Conservation (phyloP, 2,329 filamentous ascomycete genomes). For the Tolypocladium nubicola region DNA sequence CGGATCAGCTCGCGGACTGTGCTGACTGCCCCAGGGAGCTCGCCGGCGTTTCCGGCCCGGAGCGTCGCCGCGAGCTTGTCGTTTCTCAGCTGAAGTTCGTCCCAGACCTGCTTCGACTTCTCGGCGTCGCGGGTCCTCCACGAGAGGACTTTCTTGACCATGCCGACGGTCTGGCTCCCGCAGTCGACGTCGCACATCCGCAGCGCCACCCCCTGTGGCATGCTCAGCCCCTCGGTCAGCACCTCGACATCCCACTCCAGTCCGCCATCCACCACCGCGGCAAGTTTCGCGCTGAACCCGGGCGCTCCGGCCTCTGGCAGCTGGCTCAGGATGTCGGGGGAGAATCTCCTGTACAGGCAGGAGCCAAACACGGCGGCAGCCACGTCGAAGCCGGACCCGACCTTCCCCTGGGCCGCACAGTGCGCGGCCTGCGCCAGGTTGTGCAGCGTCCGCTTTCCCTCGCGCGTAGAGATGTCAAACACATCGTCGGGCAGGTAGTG, state of each 20-base stretch:
- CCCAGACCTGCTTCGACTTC: constrained; percentile 64
- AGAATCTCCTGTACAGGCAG: constrained; percentile 88
- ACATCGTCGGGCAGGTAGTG: constrained; percentile 54
- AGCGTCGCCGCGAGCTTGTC: constrained; percentile 58
- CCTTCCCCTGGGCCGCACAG: constrained; percentile 92
- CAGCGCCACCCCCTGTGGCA: constrained; percentile 65
- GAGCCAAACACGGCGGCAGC: constrained; percentile 88
- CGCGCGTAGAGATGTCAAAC: constrained; percentile 46
- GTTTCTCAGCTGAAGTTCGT: constrained; percentile 62
- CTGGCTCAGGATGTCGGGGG: constrained; percentile 57
- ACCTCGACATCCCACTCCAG: constrained; percentile 72
- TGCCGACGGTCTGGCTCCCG: constrained; percentile 83
- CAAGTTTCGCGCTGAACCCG: constrained; percentile 57
- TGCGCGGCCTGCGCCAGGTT: constrained; percentile 91
- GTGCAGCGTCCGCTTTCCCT: constrained; percentile 58
- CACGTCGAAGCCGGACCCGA: constrained; percentile 92
- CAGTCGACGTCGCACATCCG: constrained; percentile 96
- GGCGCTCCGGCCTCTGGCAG: constrained; percentile 56
- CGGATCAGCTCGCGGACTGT: constrained; percentile 54
- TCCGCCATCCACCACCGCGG: constrained; percentile 53
- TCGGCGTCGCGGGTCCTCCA: constrained; percentile 61
- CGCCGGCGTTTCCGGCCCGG: constrained; percentile 32
- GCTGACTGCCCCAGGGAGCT: constrained; percentile 35
- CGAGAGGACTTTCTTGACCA: constrained; percentile 84
- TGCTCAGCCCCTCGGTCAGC: constrained; percentile 53